Conservation (phyloP, 306 rosid genomes). For the Vigna radiata region DNA sequence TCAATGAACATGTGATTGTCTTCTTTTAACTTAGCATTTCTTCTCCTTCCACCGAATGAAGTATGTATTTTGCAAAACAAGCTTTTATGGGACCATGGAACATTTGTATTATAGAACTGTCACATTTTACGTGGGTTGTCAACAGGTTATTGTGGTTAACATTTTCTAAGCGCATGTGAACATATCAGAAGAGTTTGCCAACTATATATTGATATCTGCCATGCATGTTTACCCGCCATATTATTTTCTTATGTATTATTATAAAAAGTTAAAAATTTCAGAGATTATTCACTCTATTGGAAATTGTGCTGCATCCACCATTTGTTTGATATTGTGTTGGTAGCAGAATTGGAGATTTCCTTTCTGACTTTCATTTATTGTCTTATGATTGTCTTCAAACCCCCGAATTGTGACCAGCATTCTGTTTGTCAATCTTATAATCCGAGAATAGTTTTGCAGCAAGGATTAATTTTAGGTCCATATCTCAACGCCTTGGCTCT, state of each 20-base stretch:
- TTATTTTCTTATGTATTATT: not conserved
- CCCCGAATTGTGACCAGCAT: not conserved
- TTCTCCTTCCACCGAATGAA: not conserved
- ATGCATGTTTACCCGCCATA: not conserved
- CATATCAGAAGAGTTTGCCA: not conserved
- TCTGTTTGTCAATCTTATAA: not conserved
- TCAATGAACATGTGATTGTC: not conserved
- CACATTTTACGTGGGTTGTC: not conserved
- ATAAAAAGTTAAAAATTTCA: not conserved
- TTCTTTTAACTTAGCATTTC: not conserved
- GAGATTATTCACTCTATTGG: not conserved
- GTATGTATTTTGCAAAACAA: not conserved
- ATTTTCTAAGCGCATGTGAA: not conserved
- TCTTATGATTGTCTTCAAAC: not conserved
- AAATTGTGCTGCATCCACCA: slow-evolving; percentile 5
- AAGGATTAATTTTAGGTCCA: not conserved
- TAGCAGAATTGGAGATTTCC: not conserved
- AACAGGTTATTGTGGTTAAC: not conserved
- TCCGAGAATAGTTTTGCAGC: not conserved
- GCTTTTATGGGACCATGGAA: not conserved
- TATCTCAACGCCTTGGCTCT: not conserved
- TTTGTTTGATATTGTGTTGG: not conserved
- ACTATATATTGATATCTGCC: not conserved
- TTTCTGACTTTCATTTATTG: not conserved
- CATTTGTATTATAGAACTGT: not conserved